phyloP scores from a whole-genome alignment of 2,329 filamentous ascomycete species.

The Biscogniauxia sp. region DNA sequence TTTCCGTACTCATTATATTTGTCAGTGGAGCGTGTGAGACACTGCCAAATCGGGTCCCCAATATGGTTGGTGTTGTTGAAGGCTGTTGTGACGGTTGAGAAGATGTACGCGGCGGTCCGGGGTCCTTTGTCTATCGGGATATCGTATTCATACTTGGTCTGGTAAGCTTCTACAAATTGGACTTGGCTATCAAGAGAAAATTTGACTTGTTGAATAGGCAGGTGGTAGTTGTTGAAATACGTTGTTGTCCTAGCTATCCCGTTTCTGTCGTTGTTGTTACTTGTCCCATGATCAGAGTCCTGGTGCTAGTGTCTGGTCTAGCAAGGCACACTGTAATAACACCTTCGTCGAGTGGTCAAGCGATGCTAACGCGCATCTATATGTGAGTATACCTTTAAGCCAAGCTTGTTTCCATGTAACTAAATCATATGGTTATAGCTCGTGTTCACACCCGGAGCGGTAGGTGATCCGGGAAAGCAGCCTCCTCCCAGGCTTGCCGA shows the following conservation, averaged over 20 bases:
- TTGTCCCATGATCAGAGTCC: background rate
- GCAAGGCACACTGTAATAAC: no score
- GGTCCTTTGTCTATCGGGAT: background rate
- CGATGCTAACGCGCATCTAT: no score
- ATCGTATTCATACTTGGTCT: background rate
- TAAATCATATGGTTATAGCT: no score
- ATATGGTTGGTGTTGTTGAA: background rate
- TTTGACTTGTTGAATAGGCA: background rate
- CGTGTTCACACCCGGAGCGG: no score
- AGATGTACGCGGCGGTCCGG: background rate
- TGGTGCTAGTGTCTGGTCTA: no score
- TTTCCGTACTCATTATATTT: background rate
- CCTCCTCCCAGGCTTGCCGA: no score
- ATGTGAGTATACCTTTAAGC: no score
- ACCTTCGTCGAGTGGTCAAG: no score
- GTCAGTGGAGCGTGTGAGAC: background rate
- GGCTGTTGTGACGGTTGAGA: background rate
- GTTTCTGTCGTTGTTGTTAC: background rate
- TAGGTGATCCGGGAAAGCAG: no score
- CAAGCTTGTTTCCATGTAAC: no score
- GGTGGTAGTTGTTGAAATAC: slow-evolving; percentile 2
- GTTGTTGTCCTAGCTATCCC: background rate
- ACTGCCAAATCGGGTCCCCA: background rate
- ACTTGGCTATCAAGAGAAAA: background rate
- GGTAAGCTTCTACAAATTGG: background rate